Percentiles rank a stretch among this genome's conserved stretches.
Evolutionary conservation across 345 rosid genomes (phyloP).

Genomic region (Streptanthus diversifolius): DNA sequence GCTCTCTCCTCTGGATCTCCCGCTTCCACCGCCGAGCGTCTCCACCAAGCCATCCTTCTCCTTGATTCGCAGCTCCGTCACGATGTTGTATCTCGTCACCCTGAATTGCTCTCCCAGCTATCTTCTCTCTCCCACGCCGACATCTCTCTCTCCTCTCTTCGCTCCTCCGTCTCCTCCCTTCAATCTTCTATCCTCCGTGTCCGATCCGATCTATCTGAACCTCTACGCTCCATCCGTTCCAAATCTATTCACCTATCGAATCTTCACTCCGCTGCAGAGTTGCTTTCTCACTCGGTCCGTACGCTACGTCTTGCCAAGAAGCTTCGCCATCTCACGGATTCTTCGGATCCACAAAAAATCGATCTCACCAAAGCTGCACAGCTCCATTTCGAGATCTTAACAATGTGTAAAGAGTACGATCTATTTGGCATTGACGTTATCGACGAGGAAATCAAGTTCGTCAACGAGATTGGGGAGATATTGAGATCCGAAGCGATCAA

Average conservation of each 20-base stretch:
- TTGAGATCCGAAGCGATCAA: conserved; percentile 72
- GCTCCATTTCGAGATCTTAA: conserved; percentile 71
- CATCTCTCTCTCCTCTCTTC: conserved; percentile 72
- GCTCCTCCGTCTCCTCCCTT: conserved; percentile 82
- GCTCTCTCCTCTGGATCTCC: conserved; percentile 99
- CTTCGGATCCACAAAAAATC: conserved; percentile 63
- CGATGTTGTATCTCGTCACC: conserved; percentile 85
- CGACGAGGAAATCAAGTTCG: conserved; percentile 68
- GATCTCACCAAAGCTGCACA: conserved; percentile 97
- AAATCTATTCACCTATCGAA: conserved; percentile 69
- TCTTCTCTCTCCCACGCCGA: conserved; percentile 88
- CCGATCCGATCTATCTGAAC: conserved; percentile 89
- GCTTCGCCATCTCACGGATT: conserved; percentile 69
- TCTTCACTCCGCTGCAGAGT: conserved; percentile 66
- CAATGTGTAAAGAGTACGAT: conserved; percentile 73
- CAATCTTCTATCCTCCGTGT: conserved; percentile 76
- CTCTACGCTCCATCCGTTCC: conserved; percentile 59
- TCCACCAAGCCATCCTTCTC: conserved; percentile 88
- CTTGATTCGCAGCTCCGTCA: conserved; percentile 90
- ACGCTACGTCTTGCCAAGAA: conserved; percentile 64
- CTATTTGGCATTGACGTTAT: conserved; percentile 66
- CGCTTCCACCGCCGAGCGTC: conserved; percentile 96
- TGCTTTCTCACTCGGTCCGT: conserved; percentile 79
- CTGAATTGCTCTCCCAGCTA: conserved; percentile 77
- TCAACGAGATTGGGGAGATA: conserved; percentile 64